Conservation (phyloP, 1,139 yeast genomes). For the Geotrichum cucujoidarum region DNA sequence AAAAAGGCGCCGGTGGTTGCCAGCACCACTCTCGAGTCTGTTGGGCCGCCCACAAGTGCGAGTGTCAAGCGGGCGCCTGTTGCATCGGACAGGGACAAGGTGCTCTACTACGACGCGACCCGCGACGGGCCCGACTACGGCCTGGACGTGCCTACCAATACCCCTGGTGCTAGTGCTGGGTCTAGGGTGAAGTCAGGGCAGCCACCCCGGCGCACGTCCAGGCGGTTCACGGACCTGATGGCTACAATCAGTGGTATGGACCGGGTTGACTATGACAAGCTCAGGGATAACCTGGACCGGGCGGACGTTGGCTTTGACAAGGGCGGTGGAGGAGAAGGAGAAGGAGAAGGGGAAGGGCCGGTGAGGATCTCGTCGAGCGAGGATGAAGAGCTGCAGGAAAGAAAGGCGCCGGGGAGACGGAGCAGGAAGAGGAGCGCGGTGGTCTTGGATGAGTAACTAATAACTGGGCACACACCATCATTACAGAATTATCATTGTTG, state of each 20-base stretch:
- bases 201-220: background rate
- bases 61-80: background rate
- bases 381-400: no score
- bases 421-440: no score
- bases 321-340: background rate
- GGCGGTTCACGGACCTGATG: background rate
- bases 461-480: no score
- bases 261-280: background rate
- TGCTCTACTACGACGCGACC: slow-evolving; percentile 9
- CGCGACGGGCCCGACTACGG: slow-evolving; percentile 16
- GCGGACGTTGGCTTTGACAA: background rate
- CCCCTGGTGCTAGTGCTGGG: no score
- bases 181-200: background rate
- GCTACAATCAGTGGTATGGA: background rate
- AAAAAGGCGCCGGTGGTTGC: background rate
- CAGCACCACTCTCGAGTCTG: background rate
- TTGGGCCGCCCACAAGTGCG: background rate
- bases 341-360: no score
- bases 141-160: no score
- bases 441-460: no score
- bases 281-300: background rate
- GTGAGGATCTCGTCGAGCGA: no score
- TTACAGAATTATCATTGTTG: no score
- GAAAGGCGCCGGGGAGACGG: no score
- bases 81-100: background rate